phyloP scores from a whole-genome alignment of 306 rosid species.

The Amphicarpaea edgeworthii region DNA sequence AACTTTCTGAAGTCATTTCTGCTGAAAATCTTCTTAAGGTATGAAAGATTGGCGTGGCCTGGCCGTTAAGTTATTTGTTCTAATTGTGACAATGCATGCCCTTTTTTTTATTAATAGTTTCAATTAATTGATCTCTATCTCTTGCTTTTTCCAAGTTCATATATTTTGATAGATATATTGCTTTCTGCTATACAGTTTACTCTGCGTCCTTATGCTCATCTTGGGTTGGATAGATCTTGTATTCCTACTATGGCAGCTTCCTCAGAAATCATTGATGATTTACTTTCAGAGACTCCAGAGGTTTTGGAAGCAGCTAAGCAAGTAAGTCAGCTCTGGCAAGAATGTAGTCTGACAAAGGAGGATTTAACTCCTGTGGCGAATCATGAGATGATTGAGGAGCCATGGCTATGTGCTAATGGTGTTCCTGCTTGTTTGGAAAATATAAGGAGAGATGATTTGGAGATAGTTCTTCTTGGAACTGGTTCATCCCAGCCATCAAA shows the following conservation, averaged over 20 bases:
- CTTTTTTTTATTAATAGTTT: constrained; percentile 17
- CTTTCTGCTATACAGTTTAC: constrained; percentile 68
- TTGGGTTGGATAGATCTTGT: constrained; percentile 83
- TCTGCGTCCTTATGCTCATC: constrained; percentile 79
- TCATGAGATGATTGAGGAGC: constrained; percentile 70
- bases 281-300: constrained; percentile 84
- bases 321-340: constrained; percentile 69
- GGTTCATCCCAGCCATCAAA: constrained; percentile 98
- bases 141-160: constrained; percentile 19
- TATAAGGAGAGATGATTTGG: constrained; percentile 90
- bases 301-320: constrained; percentile 72
- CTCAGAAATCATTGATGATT: constrained; percentile 66
- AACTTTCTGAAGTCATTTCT: constrained; percentile 56
- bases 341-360: constrained; percentile 52
- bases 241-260: constrained; percentile 62
- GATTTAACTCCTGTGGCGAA: constrained; percentile 48
- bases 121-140: not conserved
- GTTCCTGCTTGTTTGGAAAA: constrained; percentile 82
- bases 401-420: constrained; percentile 68
- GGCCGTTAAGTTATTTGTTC: constrained; percentile 37
- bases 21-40: constrained; percentile 97
- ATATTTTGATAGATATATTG: constrained; percentile 37
- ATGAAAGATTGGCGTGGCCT: constrained; percentile 44
- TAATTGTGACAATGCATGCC: constrained; percentile 8
- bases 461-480: constrained; percentile 95